Evolutionary conservation across 2,329 filamentous ascomycete genomes (phyloP), one percentile per base, ranked within the genome.

Genomic region (Juglanconis oblonga): DNA sequence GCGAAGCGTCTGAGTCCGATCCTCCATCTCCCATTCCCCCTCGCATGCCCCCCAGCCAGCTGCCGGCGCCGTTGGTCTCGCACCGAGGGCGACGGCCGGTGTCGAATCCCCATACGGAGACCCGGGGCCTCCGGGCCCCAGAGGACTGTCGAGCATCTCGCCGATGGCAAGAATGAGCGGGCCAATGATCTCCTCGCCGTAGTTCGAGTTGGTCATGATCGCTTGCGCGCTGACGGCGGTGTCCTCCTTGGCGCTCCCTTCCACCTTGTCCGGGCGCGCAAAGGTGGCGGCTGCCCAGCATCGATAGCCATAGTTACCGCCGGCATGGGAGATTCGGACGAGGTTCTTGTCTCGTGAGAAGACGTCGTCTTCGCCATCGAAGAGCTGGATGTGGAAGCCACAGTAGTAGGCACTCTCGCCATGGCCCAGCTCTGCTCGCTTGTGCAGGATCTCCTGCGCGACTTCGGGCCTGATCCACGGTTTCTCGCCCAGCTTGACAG

Each of bases 251-350:
- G 31, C 32, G n/a, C 50, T 36, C 5, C 10, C 54, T 31, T 45
- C 44, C 17, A 38, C 14, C 42, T 31, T 53, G 31, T 57, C 29
- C 13, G 58, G 55, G 8, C 40, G 11, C 2, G 55, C 49, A 51
- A 61, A 52, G 17, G 55, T 52, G n/a, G 58, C 58, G 3, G 54
- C 50, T 17, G 55, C 14, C 49, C 49, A 61, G 55, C 54, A 61
- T 42, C 58, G n/a, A 40, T 61, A 61, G 45, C 58, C 58, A 40
- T 53, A 52, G 14, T 61, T 58, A 6, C 54, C 55, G 8, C 58
- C 54, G n/a, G 54, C 36, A n/a, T 61, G 58, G 13, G 58, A 61
- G 49, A 61, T 61, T 11, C 55, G 55, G 40, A 61, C 58, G 2
- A 57, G 54, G 33, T 29, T 32, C 50, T 38, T 24, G 31, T 61